Conservation (phyloP, 805 yeast species). For the Tetrapisispora namnaoensis region DNA sequence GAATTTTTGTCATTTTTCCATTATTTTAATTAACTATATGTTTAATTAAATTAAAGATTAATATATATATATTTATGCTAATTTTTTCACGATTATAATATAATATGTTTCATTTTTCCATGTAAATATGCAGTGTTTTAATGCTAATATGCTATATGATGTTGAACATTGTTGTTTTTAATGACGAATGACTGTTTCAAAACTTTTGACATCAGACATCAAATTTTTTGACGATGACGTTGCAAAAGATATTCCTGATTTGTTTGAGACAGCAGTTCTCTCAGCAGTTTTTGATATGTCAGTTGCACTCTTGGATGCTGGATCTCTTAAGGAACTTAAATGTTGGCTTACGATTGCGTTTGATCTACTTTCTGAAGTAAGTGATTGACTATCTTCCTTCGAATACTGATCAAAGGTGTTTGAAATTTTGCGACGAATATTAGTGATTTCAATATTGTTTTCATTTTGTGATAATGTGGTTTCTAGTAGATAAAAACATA, state of each 20-base stretch:
- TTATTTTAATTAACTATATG: no score
- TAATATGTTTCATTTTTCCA: no score
- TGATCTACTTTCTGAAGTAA: neutral
- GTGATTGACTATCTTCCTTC: neutral
- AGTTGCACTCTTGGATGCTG: neutral
- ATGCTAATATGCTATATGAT: neutral
- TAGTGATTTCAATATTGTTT: neutral
- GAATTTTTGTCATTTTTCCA: neutral
- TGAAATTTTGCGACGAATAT: neutral
- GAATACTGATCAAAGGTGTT: neutral
- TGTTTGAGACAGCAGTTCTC: neutral
- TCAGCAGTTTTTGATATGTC: neutral
- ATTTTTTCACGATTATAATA: no score
- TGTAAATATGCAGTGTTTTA: neutral
- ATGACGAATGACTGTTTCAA: constrained; percentile 10
- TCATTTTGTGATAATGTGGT: neutral
- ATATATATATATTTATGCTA: neutral
- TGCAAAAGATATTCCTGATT: neutral
- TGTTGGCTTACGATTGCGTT: neutral
- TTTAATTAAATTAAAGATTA: no score
- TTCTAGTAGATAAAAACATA: constrained; percentile 30
- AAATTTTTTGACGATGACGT: neutral
- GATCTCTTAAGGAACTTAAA: neutral
- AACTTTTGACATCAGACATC: constrained; percentile 8
- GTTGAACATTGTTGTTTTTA: neutral